These are phyloP conservation scores for Triticum turgidum DNA, from an alignment of 176 grass and related monocot species.

Conservation along the genomic window DNA sequence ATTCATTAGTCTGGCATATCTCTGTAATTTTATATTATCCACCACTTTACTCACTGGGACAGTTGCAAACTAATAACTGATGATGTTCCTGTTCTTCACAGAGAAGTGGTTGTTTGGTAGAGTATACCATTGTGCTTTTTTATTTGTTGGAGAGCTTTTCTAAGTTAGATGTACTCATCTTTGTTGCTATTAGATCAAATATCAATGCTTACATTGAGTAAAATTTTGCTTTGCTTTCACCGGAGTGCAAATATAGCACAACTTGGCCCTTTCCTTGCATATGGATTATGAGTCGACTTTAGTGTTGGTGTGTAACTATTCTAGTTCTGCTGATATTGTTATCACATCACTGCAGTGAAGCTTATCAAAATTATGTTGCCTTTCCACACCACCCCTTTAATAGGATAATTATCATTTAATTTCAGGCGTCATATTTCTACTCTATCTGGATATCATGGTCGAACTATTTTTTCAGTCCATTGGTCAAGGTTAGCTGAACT, in stretches of 20 bases:
- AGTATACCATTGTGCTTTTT: not conserved
- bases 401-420: constrained; percentile 35
- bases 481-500: constrained; percentile 79
- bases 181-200: constrained; percentile 9
- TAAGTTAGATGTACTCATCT: constrained; percentile 4
- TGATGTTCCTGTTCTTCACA: not conserved
- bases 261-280: not conserved
- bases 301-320: not conserved
- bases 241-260: not conserved
- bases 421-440: constrained; percentile 79
- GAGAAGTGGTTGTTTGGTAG: not conserved
- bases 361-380: no score
- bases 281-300: not conserved
- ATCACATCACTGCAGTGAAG: not conserved
- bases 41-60: not conserved
- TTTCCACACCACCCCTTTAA: constrained; percentile 17
- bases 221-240: not conserved
- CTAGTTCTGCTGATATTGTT: constrained; percentile 6
- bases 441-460: constrained; percentile 78
- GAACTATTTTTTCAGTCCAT: constrained; percentile 87
- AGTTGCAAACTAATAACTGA: not conserved
- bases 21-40: not conserved
- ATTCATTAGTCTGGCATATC: not conserved
- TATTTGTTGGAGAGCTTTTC: not conserved
- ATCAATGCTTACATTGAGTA: not conserved